Evolutionary conservation across 306 rosid genomes (phyloP), one percentile per base, ranked within the genome.

Genomic region (Lathyrus sativus): DNA sequence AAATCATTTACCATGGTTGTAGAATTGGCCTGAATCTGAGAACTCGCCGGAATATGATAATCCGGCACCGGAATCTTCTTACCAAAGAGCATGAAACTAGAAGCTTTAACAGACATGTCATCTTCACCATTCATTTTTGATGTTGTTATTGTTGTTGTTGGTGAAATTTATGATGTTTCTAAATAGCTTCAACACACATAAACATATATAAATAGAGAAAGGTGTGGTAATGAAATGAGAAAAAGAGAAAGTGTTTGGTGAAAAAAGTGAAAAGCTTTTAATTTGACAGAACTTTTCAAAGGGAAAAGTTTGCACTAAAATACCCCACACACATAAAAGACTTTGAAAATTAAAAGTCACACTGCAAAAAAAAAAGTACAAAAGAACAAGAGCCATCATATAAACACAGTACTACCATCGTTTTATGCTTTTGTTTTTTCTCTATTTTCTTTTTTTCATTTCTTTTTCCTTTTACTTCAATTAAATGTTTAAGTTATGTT

Each of bases 51-150:
- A 80, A 62, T 76, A 73, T 74, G 88, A 65, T 41, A 81, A 66
- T 75, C 79, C 53, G 84, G 74, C 57, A 85, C 60, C 4, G 85
- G 78, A 72, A 89, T 85, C 65, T 81, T 87, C 70, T 74, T 74
- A 1, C 96, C 96, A 59, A 87, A 89, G 75, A 89, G 96, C 82
- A 68, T 89, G 33, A 89, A 71, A 58, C 76, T 82, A 33, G 71
- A 81, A 86, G 83, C 86, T 68, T 65, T 74, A 65, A 38, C 53
- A 56, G 33, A 39, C 82, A 73, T 75, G 51, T 61, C 65, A 45
- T 65, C 72, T 26, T 31, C 62, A 78, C 49, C 4, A 63, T 43
- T 78, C 65, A 65, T 75, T 12, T 57, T 13, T 55, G 39, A 35
- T 35, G 39, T 35, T 35, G 9, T 35, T 35, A 35, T 35, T 35